These are phyloP conservation scores for Beta vulgaris DNA, from an alignment of 148 eudicot species.

Conservation along the genomic window DNA sequence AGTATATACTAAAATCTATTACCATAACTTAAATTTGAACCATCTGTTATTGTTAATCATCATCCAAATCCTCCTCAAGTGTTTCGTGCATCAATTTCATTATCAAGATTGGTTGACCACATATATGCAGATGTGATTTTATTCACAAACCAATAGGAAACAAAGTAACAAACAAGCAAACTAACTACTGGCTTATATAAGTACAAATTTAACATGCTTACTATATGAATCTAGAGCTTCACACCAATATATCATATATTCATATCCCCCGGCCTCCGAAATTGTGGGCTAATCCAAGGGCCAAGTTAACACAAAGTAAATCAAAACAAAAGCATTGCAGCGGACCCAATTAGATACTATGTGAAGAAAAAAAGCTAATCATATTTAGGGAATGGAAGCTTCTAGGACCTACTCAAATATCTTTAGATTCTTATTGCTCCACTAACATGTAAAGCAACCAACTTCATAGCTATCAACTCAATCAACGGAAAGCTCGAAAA, in stretches of 20 bases:
- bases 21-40: neutral
- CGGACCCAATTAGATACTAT: neutral
- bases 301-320: too few relatives aligned
- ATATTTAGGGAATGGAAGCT: neutral
- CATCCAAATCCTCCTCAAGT: neutral
- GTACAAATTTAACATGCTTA: neutral
- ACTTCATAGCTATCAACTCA: slow-evolving; percentile 1
- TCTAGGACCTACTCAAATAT: neutral
- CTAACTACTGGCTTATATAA: neutral
- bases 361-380: neutral
- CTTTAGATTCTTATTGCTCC: neutral
- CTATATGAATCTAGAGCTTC: neutral
- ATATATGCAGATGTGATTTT: neutral
- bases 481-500: neutral
- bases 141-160: neutral
- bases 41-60: neutral
- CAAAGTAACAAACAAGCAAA: too few relatives aligned
- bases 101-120: neutral
- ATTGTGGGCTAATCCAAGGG: too few relatives aligned
- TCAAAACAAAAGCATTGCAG: neutral
- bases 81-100: neutral
- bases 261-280: too few relatives aligned
- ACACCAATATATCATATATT: too few relatives aligned
- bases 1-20: neutral
- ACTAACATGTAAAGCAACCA: neutral